These are phyloP conservation scores for Calonectria pseudoturangicola DNA, from an alignment of 2,329 filamentous ascomycete species.

Conservation along the genomic window DNA sequence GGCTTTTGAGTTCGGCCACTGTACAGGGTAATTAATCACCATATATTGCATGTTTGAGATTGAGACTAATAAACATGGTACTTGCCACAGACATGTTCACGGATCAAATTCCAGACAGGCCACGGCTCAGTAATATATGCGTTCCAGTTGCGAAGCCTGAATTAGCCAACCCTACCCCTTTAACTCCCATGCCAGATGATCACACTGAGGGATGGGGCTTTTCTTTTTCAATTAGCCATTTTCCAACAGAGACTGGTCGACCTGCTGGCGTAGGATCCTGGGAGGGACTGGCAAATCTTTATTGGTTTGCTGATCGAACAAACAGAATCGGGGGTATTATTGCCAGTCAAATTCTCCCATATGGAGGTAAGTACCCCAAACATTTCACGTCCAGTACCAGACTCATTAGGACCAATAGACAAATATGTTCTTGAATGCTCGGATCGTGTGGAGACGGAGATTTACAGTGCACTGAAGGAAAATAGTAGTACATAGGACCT, in stretches of 20 bases:
- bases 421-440: conserved; percentile 7
- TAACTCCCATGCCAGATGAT: conserved; percentile 23
- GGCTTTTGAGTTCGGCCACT: conserved; percentile 11
- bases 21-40: conserved; percentile 17
- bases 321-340: conserved; percentile 33
- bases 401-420: neutral
- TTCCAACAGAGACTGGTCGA: conserved; percentile 22
- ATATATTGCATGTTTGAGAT: neutral
- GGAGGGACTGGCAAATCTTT: conserved; percentile 38
- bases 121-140: conserved; percentile 23
- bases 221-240: conserved; percentile 38
- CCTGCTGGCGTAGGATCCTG: conserved; percentile 29
- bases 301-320: conserved; percentile 39
- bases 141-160: conserved; percentile 26
- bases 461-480: conserved; percentile 3
- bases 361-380: conserved; percentile 28
- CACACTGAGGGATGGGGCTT: conserved; percentile 42
- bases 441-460: conserved; percentile 14
- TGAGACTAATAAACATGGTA: too few species aligned
- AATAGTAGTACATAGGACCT: neutral
- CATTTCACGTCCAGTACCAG: neutral
- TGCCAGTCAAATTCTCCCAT: conserved; percentile 35
- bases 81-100: conserved; percentile 35
- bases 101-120: conserved; percentile 37
- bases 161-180: conserved; percentile 25